These are phyloP conservation scores for Paecilomyces niveus DNA, from an alignment of 2,329 filamentous ascomycete genomes.

Conservation along the genomic window DNA sequence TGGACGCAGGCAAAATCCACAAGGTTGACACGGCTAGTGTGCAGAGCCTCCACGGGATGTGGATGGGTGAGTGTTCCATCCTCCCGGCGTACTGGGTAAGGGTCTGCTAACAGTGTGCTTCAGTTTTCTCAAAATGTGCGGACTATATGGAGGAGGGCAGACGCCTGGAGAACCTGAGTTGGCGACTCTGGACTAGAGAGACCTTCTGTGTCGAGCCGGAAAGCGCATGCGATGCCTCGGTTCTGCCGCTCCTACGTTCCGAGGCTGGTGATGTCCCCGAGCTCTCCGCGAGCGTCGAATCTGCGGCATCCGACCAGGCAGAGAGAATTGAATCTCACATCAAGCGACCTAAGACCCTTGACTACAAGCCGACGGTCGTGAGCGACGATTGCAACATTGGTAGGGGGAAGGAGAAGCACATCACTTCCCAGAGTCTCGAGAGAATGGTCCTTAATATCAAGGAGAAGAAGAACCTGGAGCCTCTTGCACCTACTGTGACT, in stretches of 20 bases:
- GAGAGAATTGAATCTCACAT: constrained; percentile 50
- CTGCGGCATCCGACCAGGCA: constrained; percentile 58
- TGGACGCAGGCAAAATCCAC: constrained; percentile 87
- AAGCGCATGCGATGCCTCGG: constrained; percentile 44
- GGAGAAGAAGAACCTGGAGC: constrained; percentile 65
- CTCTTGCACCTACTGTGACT: constrained; percentile 42
- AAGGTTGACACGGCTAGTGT: constrained; percentile 90
- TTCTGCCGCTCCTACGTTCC: constrained; percentile 41
- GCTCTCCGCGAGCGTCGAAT: constrained; percentile 71
- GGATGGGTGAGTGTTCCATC: constrained; percentile 66
- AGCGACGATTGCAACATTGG: constrained; percentile 56
- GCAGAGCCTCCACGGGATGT: constrained; percentile 92
- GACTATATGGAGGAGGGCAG: constrained; percentile 90
- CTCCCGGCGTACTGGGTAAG: constrained; percentile 2
- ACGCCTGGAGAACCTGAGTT: constrained; percentile 88
- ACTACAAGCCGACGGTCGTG: constrained; percentile 52
- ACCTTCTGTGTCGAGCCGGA: constrained; percentile 76
- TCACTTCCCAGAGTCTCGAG: constrained; percentile 85
- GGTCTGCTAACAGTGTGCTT: constrained; percentile 5
- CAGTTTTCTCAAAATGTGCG: constrained; percentile 90
- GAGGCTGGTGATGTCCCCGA: constrained; percentile 55
- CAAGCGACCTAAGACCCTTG: constrained; percentile 53
- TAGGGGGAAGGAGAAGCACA: constrained; percentile 73
- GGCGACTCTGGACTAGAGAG: constrained; percentile 91
- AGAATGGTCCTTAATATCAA: constrained; percentile 93